Evolutionary conservation across 352 stramenopile genomes (phyloP).

Genomic region (Phytophthora agathidicida): DNA sequence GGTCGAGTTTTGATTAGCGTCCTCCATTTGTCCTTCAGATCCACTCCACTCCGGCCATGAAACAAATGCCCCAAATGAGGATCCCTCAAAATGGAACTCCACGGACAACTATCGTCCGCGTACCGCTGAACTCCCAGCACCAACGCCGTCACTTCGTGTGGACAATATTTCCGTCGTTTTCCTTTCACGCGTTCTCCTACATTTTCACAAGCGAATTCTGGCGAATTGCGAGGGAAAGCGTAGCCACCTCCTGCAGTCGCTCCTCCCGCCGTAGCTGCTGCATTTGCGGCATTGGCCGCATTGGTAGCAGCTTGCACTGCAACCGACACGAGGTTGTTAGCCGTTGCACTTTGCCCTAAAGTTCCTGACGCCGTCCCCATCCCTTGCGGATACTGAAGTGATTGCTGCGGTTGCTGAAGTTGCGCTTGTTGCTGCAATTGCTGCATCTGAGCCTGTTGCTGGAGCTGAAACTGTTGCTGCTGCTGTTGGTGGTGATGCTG

Average conservation of each 20-base stretch:
- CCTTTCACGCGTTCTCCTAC: constrained; percentile 85
- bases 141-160: constrained; percentile 83
- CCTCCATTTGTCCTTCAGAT: constrained; percentile 87
- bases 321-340: constrained; percentile 47
- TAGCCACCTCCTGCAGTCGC: constrained; percentile 43
- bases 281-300: constrained; percentile 31
- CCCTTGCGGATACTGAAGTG: constrained; percentile 39
- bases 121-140: constrained; percentile 85
- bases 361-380: constrained; percentile 31
- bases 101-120: constrained; percentile 84
- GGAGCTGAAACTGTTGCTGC: constrained; percentile 34
- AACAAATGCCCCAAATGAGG: constrained; percentile 78
- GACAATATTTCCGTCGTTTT: constrained; percentile 85
- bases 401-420: constrained; percentile 42
- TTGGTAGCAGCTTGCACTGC: constrained; percentile 49
- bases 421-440: constrained; percentile 40
- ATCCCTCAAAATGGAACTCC: constrained; percentile 82
- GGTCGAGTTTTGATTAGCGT: constrained; percentile 84
- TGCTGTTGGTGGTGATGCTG: constrained; percentile 36
- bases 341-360: constrained; percentile 36
- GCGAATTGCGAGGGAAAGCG: constrained; percentile 71
- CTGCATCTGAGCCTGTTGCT: constrained; percentile 36
- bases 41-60: constrained; percentile 76
- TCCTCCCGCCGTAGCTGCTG: constrained; percentile 30
- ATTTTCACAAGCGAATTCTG: constrained; percentile 83